phyloP scores from a whole-genome alignment of 1,284 basidiomycete species.

The Ustilago trichophora region DNA sequence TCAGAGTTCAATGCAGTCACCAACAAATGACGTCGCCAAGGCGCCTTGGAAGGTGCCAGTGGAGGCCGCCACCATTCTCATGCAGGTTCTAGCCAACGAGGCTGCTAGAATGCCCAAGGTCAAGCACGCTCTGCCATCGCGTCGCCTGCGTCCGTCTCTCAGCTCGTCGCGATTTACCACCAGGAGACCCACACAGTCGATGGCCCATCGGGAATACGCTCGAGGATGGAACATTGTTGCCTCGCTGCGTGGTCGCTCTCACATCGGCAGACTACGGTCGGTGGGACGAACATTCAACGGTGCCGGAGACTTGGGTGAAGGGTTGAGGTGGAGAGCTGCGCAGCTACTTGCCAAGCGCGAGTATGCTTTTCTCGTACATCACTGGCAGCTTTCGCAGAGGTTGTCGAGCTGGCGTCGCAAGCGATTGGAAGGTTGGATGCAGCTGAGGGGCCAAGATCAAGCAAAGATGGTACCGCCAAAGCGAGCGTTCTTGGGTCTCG shows the following conservation, averaged over 20 bases:
- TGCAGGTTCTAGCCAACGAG: slow-evolving; percentile 41
- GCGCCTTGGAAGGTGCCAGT: slow-evolving; percentile 36
- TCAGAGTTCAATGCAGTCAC: slow-evolving; percentile 25
- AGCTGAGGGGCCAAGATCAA: slow-evolving; percentile 1
- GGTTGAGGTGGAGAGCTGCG: slow-evolving; percentile 28
- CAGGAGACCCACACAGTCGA: neutral
- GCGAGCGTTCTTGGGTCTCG: neutral
- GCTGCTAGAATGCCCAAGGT: slow-evolving; percentile 18
- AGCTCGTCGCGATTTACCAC: neutral
- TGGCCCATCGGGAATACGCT: slow-evolving; percentile 8
- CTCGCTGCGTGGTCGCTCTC: slow-evolving; percentile 13
- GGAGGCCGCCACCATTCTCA: slow-evolving; percentile 46
- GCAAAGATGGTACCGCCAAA: neutral
- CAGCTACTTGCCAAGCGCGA: slow-evolving; percentile 23
- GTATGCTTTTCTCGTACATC: slow-evolving; percentile 29
- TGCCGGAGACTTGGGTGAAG: slow-evolving; percentile 14
- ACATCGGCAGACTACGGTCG: neutral
- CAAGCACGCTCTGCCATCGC: neutral
- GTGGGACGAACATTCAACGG: neutral
- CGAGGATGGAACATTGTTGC: slow-evolving; percentile 34
- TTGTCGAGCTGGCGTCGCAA: slow-evolving; percentile 11
- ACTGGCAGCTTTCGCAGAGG: slow-evolving; percentile 16
- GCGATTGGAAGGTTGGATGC: neutral
- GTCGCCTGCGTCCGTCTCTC: neutral
- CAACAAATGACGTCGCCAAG: slow-evolving; percentile 14